These are phyloP conservation scores for Lepiota venenata DNA, from an alignment of 768 basidiomycete genomes.

Conservation along the genomic window DNA sequence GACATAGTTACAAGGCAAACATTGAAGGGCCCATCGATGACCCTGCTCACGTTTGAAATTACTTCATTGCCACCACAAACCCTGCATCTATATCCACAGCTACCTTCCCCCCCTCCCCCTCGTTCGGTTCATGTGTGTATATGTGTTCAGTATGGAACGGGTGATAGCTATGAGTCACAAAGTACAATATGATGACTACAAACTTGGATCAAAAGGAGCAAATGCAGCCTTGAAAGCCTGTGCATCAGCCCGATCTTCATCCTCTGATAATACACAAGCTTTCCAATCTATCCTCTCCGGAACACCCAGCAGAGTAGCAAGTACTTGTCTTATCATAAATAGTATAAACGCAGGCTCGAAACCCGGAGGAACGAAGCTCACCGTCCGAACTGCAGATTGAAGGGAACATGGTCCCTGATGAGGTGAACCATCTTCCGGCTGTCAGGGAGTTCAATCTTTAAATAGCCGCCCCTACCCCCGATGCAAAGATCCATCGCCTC, in stretches of 20 bases:
- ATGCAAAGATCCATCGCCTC: slow-evolving; percentile 52
- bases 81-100: too few species aligned
- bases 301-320: slow-evolving; percentile 72
- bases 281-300: slow-evolving; percentile 92
- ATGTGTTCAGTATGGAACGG: background rate
- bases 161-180: too few species aligned
- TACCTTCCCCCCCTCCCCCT: too few species aligned
- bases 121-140: background rate
- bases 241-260: slow-evolving; percentile 83
- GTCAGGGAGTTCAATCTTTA: slow-evolving; percentile 86
- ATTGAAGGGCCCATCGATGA: slow-evolving; percentile 8
- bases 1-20: slow-evolving; percentile 49
- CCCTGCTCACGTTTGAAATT: slow-evolving; percentile 19
- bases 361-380: slow-evolving; percentile 31
- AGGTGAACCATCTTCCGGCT: slow-evolving; percentile 85
- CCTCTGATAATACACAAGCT: slow-evolving; percentile 75
- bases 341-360: slow-evolving; percentile 4
- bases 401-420: slow-evolving; percentile 72
- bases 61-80: too few species aligned
- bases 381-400: slow-evolving; percentile 94
- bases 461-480: slow-evolving; percentile 70
- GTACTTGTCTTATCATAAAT: slow-evolving; percentile 57
- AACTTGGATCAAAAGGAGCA: slow-evolving; percentile 60
- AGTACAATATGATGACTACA: background rate
- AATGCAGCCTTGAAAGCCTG: slow-evolving; percentile 84